Evolutionary conservation across 495 filamentous ascomycete genomes (phyloP).

Genomic region (Trichoderma erinaceum): DNA sequence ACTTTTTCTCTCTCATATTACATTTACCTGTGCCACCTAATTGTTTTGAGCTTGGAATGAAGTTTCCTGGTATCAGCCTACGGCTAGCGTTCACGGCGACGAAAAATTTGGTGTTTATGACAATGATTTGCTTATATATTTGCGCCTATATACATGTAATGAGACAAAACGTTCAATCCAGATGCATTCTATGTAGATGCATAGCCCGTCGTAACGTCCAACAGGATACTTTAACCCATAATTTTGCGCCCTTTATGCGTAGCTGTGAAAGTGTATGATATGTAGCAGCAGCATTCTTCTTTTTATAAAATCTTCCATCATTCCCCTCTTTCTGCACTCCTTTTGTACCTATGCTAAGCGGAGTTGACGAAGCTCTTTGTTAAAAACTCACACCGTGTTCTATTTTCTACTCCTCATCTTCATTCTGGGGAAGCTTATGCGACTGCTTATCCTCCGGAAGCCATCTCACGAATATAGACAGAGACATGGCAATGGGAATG

Average conservation of each 20-base stretch:
- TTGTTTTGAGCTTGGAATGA: too few species aligned
- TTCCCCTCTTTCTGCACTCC: too few species aligned
- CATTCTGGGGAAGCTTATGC: neutral
- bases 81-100: neutral
- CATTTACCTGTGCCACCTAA: neutral
- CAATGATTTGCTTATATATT: neutral
- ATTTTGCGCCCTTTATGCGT: too few species aligned
- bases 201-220: too few species aligned
- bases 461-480: slow-evolving; percentile 39
- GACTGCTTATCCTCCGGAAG: slow-evolving; percentile 35
- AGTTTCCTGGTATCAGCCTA: too few species aligned
- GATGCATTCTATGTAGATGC: neutral
- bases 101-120: neutral
- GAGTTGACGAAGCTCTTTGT: neutral
- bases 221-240: too few species aligned
- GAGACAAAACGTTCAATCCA: too few species aligned
- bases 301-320: too few species aligned
- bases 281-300: too few species aligned
- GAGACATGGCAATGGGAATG: slow-evolving; percentile 38
- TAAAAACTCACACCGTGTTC: neutral
- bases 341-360: too few species aligned
- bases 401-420: neutral
- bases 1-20: too few species aligned
- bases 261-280: too few species aligned
- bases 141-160: neutral